Evolutionary conservation across 2,329 filamentous ascomycete species (phyloP).

Genomic region (Ceratocystis eucalypticola): DNA sequence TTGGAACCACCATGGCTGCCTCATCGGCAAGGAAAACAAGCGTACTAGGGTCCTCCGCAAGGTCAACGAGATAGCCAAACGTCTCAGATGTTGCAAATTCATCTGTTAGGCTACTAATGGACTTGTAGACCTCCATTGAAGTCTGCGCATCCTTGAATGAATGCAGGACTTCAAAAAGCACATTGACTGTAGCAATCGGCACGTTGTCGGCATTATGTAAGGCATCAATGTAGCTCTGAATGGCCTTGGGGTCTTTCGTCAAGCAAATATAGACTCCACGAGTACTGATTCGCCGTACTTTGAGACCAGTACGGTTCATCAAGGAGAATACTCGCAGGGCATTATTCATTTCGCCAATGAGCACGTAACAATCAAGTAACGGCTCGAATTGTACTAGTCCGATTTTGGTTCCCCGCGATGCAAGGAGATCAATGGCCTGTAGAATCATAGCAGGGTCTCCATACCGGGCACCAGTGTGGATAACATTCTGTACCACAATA

Average conservation of each 20-base stretch:
- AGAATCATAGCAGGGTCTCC: slow-evolving; percentile 57
- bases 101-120: slow-evolving; percentile 20
- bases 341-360: slow-evolving; percentile 44
- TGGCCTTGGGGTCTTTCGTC: slow-evolving; percentile 31
- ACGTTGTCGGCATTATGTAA: slow-evolving; percentile 32
- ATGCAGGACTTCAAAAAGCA: slow-evolving; percentile 26
- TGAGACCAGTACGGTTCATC: slow-evolving; percentile 52
- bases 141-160: slow-evolving; percentile 16
- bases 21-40: slow-evolving; percentile 17
- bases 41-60: background rate
- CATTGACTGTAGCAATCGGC: slow-evolving; percentile 28
- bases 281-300: slow-evolving; percentile 46
- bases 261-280: slow-evolving; percentile 48
- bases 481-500: slow-evolving; percentile 51
- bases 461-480: slow-evolving; percentile 56
- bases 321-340: slow-evolving; percentile 59
- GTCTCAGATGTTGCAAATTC: slow-evolving; percentile 20
- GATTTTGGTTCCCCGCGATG: slow-evolving; percentile 43
- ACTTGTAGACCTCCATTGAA: slow-evolving; percentile 20
- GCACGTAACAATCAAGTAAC: slow-evolving; percentile 57
- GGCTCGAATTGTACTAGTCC: slow-evolving; percentile 64
- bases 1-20: slow-evolving; percentile 7
- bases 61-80: slow-evolving; percentile 14
- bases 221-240: slow-evolving; percentile 39
- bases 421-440: slow-evolving; percentile 54